Evolutionary conservation across 768 basidiomycete genomes (phyloP), one percentile per base, ranked within the genome.

Genomic region (Leucocoprinus birnbaumii): DNA sequence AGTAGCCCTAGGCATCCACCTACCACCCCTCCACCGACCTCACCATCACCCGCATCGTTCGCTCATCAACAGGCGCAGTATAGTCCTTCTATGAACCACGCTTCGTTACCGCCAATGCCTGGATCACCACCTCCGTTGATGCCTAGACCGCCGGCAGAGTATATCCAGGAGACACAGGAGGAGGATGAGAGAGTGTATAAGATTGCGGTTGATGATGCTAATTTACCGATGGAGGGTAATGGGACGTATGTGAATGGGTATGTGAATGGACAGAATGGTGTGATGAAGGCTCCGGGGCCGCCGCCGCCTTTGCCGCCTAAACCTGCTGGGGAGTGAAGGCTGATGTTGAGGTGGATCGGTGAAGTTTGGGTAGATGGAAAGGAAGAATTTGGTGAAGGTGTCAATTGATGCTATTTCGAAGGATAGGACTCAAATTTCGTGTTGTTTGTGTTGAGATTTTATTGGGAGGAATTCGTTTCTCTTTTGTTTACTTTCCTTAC

Each of bases 91-190:
- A 57, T 62, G n/a, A 46, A 52, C 31, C 57, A 55, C n/a, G 24
- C 60, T 10, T 40, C 61, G 14, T 53, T 51, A 3, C 73, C 74
- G 0, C 68, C 78, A 4, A 14, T 11, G 31, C 31, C 38, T 38
- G 38, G 16, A 38, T 11, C 38, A 0, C 90, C 87, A 0, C 89
- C 89, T 1, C 89, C 90, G 7, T 71, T 92, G 58, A 72, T 80
- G 74, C 91, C 90, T 2, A 83, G 85, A 48, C 91, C 90, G 1
- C 91, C 90, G 8, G 82, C 66, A 5, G 85, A 88, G 52, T 92
- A 92, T 65, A 90, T 93, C 57, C 82, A 86, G 59, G 87, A 92
- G 71, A 92, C 90, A 16, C 85, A 81, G 57, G 85, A 86, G 60
- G 89, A 86, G 60, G 87, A 92, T 60, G 71, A 79, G 14, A 78